phyloP scores from a whole-genome alignment of 2,329 filamentous ascomycete genomes.

The Alternaria sp. region DNA sequence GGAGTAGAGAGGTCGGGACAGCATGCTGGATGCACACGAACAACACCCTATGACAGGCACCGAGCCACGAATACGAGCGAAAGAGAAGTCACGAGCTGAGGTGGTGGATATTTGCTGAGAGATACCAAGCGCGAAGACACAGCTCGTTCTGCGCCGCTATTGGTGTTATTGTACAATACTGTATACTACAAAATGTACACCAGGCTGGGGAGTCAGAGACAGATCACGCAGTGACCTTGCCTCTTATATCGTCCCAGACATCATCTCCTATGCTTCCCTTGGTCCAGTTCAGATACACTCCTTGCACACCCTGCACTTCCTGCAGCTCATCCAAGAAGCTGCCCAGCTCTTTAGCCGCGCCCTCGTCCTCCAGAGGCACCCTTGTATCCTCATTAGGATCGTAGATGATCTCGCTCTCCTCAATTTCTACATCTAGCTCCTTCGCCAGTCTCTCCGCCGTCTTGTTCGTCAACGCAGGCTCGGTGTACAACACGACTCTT shows the following conservation, averaged over 20 bases:
- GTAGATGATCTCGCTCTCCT: constrained; percentile 83
- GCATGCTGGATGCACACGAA: background rate
- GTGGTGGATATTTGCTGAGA: constrained; percentile 6
- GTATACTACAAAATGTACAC: background rate
- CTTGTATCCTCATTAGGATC: constrained; percentile 80
- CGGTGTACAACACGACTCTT: constrained; percentile 73
- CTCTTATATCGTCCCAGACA: constrained; percentile 48
- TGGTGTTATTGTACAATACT: constrained; percentile 30
- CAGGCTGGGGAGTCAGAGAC: background rate
- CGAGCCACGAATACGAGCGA: background rate
- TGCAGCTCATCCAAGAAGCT: constrained; percentile 66
- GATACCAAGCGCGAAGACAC: constrained; percentile 26
- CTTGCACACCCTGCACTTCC: constrained; percentile 79
- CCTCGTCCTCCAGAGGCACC: constrained; percentile 65
- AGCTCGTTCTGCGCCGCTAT: constrained; percentile 35
- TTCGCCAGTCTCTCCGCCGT: constrained; percentile 69
- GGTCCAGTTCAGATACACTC: constrained; percentile 74
- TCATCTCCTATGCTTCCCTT: constrained; percentile 50
- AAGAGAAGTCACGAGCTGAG: background rate
- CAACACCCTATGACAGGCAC: background rate
- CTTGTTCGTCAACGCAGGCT: constrained; percentile 68
- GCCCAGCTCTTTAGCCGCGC: constrained; percentile 63
- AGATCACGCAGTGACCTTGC: constrained; percentile 44
- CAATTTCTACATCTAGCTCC: constrained; percentile 69
- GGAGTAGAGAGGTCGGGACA: constrained; percentile 9